Evolutionary conservation across 495 filamentous ascomycete genomes (phyloP).

Genomic region (Tuber borchii): DNA sequence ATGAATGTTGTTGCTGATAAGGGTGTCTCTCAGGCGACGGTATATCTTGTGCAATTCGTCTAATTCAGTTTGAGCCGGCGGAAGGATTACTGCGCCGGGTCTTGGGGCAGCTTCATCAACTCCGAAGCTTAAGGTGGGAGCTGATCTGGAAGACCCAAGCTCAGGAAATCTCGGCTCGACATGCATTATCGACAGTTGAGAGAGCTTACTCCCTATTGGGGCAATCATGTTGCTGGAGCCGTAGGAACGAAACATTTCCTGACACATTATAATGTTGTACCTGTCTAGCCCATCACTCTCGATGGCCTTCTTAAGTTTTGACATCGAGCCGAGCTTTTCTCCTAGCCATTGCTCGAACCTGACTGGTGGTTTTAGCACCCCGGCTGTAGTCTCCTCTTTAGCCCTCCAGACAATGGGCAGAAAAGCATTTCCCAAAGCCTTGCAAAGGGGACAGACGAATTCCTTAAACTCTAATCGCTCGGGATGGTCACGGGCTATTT

Average conservation of each 20-base stretch:
- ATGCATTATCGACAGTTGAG: constrained; percentile 43
- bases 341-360: constrained; percentile 62
- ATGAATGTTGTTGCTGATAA: constrained; percentile 62
- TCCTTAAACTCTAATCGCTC: constrained; percentile 70
- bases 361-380: constrained; percentile 52
- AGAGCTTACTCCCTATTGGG: constrained; percentile 56
- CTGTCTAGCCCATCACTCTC: constrained; percentile 43
- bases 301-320: constrained; percentile 46
- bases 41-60: constrained; percentile 76
- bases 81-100: constrained; percentile 8
- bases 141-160: constrained; percentile 8
- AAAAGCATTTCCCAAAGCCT: constrained; percentile 92
- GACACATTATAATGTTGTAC: constrained; percentile 45
- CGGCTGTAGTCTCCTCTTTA: constrained; percentile 73
- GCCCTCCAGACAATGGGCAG: constrained; percentile 92
- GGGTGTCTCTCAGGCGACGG: constrained; percentile 67
- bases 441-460: constrained; percentile 96
- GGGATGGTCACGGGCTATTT: constrained; percentile 88
- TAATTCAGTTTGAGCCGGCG: constrained; percentile 22
- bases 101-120: constrained; percentile 14
- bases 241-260: constrained; percentile 60
- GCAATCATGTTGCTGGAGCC: constrained; percentile 55
- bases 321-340: constrained; percentile 44
- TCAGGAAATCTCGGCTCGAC: constrained; percentile 18
- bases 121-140: constrained; percentile 27